Conservation (phyloP, 495 filamentous ascomycete species). For the Cudoniella acicularis region DNA sequence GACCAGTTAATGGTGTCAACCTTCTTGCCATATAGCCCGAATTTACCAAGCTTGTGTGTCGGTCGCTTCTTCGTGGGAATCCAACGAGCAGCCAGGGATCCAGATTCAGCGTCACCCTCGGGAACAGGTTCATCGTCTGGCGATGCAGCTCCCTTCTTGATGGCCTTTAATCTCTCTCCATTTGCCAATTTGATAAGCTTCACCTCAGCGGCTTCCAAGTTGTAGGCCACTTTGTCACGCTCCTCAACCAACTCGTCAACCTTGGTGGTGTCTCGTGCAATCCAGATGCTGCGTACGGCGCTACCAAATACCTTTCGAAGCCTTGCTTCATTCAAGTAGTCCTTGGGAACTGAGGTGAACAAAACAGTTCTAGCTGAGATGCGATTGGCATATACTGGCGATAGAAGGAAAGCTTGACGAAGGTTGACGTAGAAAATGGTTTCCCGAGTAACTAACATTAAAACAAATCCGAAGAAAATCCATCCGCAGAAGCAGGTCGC, state of each 20-base stretch:
- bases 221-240: slow-evolving; percentile 77
- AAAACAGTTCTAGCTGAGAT: slow-evolving; percentile 93
- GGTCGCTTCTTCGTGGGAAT: slow-evolving; percentile 77
- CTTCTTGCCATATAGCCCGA: slow-evolving; percentile 82
- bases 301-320: slow-evolving; percentile 77
- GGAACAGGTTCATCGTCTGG: slow-evolving; percentile 30
- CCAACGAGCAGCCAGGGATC: slow-evolving; percentile 72
- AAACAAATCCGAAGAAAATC: slow-evolving; percentile 81
- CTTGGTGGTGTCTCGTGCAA: slow-evolving; percentile 72
- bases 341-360: slow-evolving; percentile 77
- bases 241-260: slow-evolving; percentile 83
- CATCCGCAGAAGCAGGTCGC: slow-evolving; percentile 71
- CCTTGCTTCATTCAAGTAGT: slow-evolving; percentile 68
- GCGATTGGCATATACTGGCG: slow-evolving; percentile 80
- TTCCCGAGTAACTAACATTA: slow-evolving; percentile 87
- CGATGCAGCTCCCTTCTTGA: slow-evolving; percentile 60
- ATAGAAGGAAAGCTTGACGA: slow-evolving; percentile 89
- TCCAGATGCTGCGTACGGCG: slow-evolving; percentile 82
- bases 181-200: slow-evolving; percentile 83
- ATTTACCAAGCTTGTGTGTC: slow-evolving; percentile 71
- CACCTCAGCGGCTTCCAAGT: slow-evolving; percentile 85
- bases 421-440: slow-evolving; percentile 93
- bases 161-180: slow-evolving; percentile 63
- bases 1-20: slow-evolving; percentile 95
- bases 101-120: slow-evolving; percentile 59